Percentiles rank a stretch among this genome's conserved stretches.
Conservation (phyloP, 176 grass and related monocot genomes). For the Saccharum officinarum region DNA sequence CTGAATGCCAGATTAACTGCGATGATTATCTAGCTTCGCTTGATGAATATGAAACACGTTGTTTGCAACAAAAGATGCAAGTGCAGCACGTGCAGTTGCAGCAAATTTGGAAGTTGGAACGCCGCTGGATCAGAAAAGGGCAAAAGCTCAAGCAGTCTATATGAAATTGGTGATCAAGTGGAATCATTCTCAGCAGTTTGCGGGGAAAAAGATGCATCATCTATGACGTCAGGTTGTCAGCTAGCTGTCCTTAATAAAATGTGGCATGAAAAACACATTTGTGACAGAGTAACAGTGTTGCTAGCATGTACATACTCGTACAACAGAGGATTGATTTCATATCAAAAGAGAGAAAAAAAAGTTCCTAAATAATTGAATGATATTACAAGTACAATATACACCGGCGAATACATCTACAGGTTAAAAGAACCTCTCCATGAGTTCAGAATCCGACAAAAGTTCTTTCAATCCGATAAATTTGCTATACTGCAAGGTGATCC, state of each 20-base stretch:
- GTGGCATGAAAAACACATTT: too few species aligned
- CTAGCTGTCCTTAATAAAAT: too few species aligned
- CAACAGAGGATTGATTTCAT: not conserved
- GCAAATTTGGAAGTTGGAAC: not conserved
- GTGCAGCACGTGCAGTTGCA: not conserved
- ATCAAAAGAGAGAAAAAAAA: not conserved
- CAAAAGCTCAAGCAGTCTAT: not conserved
- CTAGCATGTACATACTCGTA: not conserved
- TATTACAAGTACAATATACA: slow-evolving; percentile 43
- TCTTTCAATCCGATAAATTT: slow-evolving; percentile 82
- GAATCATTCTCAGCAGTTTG: not conserved
- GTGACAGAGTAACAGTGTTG: not conserved
- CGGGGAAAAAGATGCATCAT: not conserved
- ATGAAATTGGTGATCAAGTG: not conserved
- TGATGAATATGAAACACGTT: not conserved
- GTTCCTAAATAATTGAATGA: not conserved
- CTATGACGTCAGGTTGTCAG: not conserved
- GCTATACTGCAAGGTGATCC: slow-evolving; percentile 83
- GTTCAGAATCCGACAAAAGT: slow-evolving; percentile 50
- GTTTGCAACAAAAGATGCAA: not conserved
- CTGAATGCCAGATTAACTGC: not conserved
- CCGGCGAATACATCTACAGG: slow-evolving; percentile 12
- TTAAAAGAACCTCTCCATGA: slow-evolving; percentile 70
- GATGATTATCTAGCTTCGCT: not conserved
- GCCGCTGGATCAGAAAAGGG: not conserved